Conservation (phyloP, 495 filamentous ascomycete species). For the Podospora pseudopauciseta region DNA sequence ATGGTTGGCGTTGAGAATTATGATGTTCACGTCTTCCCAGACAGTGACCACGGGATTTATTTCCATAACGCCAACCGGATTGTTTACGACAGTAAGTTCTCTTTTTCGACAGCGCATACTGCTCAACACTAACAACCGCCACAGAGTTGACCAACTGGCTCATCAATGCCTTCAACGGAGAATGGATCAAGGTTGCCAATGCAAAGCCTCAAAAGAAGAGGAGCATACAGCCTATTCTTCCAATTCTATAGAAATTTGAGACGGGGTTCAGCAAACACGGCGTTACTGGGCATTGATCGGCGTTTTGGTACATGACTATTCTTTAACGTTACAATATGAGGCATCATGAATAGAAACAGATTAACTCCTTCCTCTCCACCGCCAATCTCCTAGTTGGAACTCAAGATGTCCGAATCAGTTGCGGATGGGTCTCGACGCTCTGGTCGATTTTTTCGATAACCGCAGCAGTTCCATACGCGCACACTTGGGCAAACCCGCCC, state of each 20-base stretch:
- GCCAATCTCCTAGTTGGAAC: not conserved
- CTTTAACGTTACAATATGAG: not conserved
- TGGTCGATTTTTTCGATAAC: constrained; percentile 46
- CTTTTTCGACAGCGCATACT: constrained; percentile 18
- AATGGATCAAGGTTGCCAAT: constrained; percentile 75
- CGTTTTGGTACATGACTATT: not conserved
- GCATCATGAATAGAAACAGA: not conserved
- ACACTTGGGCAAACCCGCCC: constrained; percentile 53
- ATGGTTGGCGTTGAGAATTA: constrained; percentile 85
- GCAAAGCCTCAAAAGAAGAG: constrained; percentile 53
- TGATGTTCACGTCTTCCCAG: constrained; percentile 92
- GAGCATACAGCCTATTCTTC: not conserved
- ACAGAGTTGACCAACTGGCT: constrained; percentile 87
- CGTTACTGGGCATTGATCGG: not conserved
- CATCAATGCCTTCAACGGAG: constrained; percentile 94
- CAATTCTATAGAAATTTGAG: not conserved
- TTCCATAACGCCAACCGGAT: constrained; percentile 92
- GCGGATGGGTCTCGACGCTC: constrained; percentile 18
- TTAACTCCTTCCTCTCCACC: not conserved
- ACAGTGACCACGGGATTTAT: constrained; percentile 91
- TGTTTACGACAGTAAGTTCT: constrained; percentile 84
- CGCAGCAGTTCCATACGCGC: constrained; percentile 58
- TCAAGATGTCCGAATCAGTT: constrained; percentile 11
- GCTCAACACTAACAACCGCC: constrained; percentile 15
- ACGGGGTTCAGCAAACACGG: not conserved